Conservation (phyloP, 2,329 filamentous ascomycete genomes). For the Penicillium sp. region DNA sequence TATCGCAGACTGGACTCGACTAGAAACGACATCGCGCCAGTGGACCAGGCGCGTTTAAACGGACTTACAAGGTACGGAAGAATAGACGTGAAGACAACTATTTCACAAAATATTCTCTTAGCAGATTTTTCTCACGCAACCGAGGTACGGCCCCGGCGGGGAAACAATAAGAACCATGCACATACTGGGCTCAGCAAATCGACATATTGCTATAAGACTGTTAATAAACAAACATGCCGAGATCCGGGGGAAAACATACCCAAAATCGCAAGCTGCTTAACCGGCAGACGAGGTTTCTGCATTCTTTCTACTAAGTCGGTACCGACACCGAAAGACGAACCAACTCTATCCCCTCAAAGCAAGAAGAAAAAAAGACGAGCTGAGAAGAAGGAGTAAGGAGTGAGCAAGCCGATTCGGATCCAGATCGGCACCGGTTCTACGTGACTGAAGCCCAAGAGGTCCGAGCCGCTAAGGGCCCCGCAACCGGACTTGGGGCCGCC, state of each 20-base stretch:
- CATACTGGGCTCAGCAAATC: constrained; percentile 69
- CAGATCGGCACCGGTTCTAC: background rate
- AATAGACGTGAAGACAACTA: constrained; percentile 21
- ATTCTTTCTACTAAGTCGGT: constrained; percentile 8
- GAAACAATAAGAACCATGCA: background rate
- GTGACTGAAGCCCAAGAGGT: background rate
- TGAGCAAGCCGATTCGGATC: constrained; percentile 3
- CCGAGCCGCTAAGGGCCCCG: constrained; percentile 3
- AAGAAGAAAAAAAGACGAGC: background rate
- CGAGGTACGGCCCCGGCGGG: background rate
- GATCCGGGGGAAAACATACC: constrained; percentile 51
- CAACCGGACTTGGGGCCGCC: constrained; percentile 7
- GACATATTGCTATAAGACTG: constrained; percentile 63
- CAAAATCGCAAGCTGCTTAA: constrained; percentile 74
- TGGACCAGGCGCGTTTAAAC: constrained; percentile 24
- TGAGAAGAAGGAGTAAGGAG: constrained; percentile 6
- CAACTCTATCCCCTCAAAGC: background rate
- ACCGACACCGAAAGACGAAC: background rate
- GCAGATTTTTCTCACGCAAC: background rate
- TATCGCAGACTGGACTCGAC: background rate
- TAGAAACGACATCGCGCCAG: background rate
- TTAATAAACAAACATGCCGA: background rate
- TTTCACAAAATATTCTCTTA: constrained; percentile 2
- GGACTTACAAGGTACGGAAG: constrained; percentile 20
- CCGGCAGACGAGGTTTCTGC: constrained; percentile 64